phyloP scores from a whole-genome alignment of 2,329 filamentous ascomycete species.

The Stagonosporopsis vannaccii region DNA sequence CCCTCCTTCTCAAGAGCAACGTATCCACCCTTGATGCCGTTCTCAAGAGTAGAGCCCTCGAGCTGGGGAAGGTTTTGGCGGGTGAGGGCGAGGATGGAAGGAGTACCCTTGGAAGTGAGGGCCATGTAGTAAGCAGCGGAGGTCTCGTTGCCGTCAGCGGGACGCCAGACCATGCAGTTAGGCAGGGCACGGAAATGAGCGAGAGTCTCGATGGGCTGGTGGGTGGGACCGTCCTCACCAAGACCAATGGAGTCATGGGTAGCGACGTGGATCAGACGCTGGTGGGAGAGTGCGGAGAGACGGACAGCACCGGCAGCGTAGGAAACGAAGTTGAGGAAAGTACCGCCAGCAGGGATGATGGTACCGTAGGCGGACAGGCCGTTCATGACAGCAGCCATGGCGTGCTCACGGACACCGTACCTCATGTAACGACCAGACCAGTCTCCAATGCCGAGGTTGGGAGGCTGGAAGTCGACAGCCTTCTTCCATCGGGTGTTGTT shows the following conservation, averaged over 20 bases:
- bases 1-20: constrained; percentile 83
- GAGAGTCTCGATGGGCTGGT: constrained; percentile 98
- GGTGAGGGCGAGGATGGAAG: constrained; percentile 91
- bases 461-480: constrained; percentile 96
- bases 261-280: constrained; percentile 92
- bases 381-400: constrained; percentile 92
- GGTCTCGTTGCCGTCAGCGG: constrained; percentile 97
- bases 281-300: constrained; percentile 88
- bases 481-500: constrained; percentile 99
- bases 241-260: constrained; percentile 99
- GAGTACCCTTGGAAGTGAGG: constrained; percentile 86
- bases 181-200: constrained; percentile 98
- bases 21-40: constrained; percentile 94
- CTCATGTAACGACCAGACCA: constrained; percentile 91
- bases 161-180: constrained; percentile 99
- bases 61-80: constrained; percentile 99
- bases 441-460: constrained; percentile 82
- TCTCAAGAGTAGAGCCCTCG: constrained; percentile 89
- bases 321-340: constrained; percentile 99
- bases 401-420: constrained; percentile 92
- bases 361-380: constrained; percentile 95
- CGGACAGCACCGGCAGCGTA: constrained; percentile 96
- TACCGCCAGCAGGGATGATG: constrained; percentile 90
- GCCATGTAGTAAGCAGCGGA: constrained; percentile 97
- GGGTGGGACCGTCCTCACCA: constrained; percentile 96